Evolutionary conservation across 2,329 filamentous ascomycete genomes (phyloP), one percentile per base, ranked within the genome.

Genomic region (Colletotrichum melonis): DNA sequence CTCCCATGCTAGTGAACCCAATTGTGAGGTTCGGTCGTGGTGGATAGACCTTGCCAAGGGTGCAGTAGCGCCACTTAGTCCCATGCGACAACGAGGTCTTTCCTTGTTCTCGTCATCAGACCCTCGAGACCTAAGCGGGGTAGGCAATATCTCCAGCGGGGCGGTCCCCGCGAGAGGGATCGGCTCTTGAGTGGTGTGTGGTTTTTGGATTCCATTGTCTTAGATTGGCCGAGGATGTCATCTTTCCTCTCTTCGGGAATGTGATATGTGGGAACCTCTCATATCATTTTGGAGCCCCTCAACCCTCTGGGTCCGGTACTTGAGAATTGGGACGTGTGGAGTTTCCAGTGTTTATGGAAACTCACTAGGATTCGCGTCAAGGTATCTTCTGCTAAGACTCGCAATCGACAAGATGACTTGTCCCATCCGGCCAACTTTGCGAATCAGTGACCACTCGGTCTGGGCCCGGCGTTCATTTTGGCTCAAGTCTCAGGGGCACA

Each of bases 111-210:
- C 49, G 26, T 56, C 60, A 62, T 62, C 35, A 70, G 26, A 73
- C 46, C 35, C 67, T 71, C 60, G 67, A 67, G 46, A 52, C 55
- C 14, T 57, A 24, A 59, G 70, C 55, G 70, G 70, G 56, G 70
- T 62, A 35, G n/a, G 56, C 42, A 73, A 73, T 70, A 56, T 73
- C 67, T 65, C 16, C 60, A 70, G 60, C 60, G 70, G 60, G 60
- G 59, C 58, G 54, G 7, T 63, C 32, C 24, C 42, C 32, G 22
- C 30, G 30, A 26, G 57, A 42, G 35, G 22, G 22, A 70, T 62
- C 56, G 56, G 16, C 30, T 22, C 35, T 35, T 62, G 49, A 22
- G 28, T 42, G 42, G 19, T 24, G 49, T 52, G 49, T 19, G 55
- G 22, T 55, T 55, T 55, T 70, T 46, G 24, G 42, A 49, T 49